Percentiles rank a stretch among this genome's conserved stretches.
These are phyloP conservation scores for Aphanoascus verrucosus DNA, from an alignment of 2,329 filamentous ascomycete genomes.

Conservation along the genomic window DNA sequence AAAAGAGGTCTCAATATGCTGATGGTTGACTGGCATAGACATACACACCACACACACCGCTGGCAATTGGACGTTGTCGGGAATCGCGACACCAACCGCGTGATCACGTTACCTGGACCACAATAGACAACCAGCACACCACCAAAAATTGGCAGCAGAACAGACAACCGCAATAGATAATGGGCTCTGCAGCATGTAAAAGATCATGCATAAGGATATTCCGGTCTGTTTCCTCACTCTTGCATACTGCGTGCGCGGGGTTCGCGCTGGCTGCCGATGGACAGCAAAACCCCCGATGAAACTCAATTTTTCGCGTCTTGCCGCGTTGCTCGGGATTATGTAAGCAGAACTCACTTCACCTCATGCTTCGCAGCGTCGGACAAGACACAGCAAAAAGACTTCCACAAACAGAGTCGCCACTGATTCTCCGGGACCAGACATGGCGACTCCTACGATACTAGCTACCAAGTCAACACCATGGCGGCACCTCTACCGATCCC, in stretches of 20 bases:
- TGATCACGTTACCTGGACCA: conserved; percentile 16
- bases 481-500: conserved; percentile 43
- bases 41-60: conserved; percentile 4
- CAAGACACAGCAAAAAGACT: not conserved
- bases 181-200: too few species aligned
- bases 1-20: not conserved
- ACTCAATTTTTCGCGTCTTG: conserved; percentile 12
- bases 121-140: not conserved
- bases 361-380: not conserved
- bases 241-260: not conserved
- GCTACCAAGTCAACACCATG: conserved; percentile 18
- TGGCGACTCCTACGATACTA: not conserved
- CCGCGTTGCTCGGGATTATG: conserved; percentile 9
- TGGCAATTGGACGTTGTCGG: not conserved
- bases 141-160: not conserved
- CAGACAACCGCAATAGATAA: not conserved
- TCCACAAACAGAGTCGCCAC: not conserved
- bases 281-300: not conserved
- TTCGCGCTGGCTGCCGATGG: not conserved
- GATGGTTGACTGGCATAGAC: not conserved
- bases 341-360: conserved; percentile 7
- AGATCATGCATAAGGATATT: not conserved
- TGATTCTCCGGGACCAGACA: not conserved
- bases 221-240: not conserved
- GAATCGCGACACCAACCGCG: conserved; percentile 12